Evolutionary conservation across 805 yeast genomes (phyloP), one percentile per base, ranked within the genome.

Genomic region (Schizosaccharomyces japonicus): DNA sequence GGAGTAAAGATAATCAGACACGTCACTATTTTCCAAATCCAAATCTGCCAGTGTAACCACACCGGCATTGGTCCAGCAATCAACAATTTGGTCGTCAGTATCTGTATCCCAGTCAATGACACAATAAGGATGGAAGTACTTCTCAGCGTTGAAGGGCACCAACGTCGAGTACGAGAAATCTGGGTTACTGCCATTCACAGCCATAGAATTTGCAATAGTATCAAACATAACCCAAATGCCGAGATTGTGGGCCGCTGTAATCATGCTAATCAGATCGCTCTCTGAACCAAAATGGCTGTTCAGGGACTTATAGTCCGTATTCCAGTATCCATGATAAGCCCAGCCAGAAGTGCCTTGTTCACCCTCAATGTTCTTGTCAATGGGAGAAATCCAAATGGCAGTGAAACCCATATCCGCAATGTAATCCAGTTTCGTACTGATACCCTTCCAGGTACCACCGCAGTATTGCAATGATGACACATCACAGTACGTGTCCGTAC

Each of bases 321-420:
- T 31, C 47, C 47, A 45, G 33, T 45, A 45, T 15, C 47, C 50
- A 39, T 48, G 50, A 11, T 23, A 48, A 3, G 46, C 49, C 27
- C 26, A 25, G 13, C 50, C 50, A 29, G 34, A 31, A 11, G 8
- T 13, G 5, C 23, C 27, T 5, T 45, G 27, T 2, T 45, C 26
- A 11, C 26, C 39, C 6, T 48, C 49, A 32, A 48, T 46, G 25
- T 48, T 48, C 34, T 45, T 29, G 7, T 33, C 39, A 23, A 48
- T 17, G 7, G 50, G 50, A 3, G 50, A 48, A 17, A 48, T 47
- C 50, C 50, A 48, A 25, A 48, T 34, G 26, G 50, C 50, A 11
- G 26, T 49, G 21, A 48, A 48, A 3, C 50, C 50, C 50, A 48
- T 48, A 25, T 46, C 47, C n/a, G 23, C 40, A 4, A 48, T 48